Percentiles rank a stretch among this genome's conserved stretches.
Conservation (phyloP, 306 rosid genomes). For the Inga oerstediana region DNA sequence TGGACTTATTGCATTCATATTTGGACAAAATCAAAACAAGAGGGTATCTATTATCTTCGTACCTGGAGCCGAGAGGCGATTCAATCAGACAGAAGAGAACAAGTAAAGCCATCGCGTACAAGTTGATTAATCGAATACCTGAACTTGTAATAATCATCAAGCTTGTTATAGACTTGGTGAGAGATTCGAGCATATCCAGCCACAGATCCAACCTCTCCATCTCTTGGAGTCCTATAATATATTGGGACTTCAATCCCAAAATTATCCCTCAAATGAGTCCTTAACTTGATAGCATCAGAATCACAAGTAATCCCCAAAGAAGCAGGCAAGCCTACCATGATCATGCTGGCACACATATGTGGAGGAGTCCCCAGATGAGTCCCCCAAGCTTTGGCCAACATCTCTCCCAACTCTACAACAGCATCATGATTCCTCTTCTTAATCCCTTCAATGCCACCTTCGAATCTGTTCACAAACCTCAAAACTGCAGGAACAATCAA, state of each 20-base stretch:
- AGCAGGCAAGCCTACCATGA: constrained; percentile 69
- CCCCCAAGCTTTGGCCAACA: constrained; percentile 67
- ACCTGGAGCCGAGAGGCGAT: constrained; percentile 32
- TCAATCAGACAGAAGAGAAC: constrained; percentile 51
- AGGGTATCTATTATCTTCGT: neutral
- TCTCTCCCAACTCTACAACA: constrained; percentile 64
- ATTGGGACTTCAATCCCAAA: constrained; percentile 62
- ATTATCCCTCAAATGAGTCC: constrained; percentile 57
- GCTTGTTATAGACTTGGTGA: constrained; percentile 54
- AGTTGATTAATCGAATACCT: constrained; percentile 59
- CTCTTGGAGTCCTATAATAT: constrained; percentile 51
- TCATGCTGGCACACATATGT: constrained; percentile 68
- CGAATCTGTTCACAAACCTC: constrained; percentile 63
- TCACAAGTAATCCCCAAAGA: constrained; percentile 58
- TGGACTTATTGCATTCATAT: neutral
- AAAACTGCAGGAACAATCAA: constrained; percentile 61
- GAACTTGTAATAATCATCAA: constrained; percentile 58
- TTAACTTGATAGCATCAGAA: constrained; percentile 47
- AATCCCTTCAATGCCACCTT: constrained; percentile 71
- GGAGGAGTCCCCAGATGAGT: constrained; percentile 68
- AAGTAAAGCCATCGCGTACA: constrained; percentile 55
- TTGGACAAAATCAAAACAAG: neutral
- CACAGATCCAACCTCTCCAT: constrained; percentile 47
- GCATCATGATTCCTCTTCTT: constrained; percentile 63
- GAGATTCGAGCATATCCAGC: constrained; percentile 58